Conservation (phyloP, 495 filamentous ascomycete species). For the Rusavskia elegans region DNA sequence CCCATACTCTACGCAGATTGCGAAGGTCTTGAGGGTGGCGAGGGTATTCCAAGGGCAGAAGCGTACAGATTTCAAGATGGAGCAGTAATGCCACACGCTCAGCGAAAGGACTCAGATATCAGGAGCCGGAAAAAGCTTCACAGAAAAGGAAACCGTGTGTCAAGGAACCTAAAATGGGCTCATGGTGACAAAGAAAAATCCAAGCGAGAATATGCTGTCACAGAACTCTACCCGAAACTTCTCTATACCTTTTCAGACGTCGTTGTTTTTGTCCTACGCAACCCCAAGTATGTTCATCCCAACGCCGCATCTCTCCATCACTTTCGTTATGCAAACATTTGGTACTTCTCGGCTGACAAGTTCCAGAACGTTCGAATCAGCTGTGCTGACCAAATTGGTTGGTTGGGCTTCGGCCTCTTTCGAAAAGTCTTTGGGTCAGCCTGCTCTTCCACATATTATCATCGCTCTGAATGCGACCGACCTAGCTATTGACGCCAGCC, state of each 20-base stretch:
- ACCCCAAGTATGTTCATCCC: slow-evolving; percentile 20
- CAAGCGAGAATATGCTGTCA: slow-evolving; percentile 15
- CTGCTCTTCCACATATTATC: slow-evolving; percentile 35
- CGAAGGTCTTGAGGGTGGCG: slow-evolving; percentile 21
- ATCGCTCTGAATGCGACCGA: slow-evolving; percentile 37
- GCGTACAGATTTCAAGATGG: neutral
- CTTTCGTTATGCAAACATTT: neutral
- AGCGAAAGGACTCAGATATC: neutral
- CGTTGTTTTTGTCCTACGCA: slow-evolving; percentile 33
- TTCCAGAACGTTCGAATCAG: slow-evolving; percentile 12
- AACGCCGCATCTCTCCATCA: too few relatives aligned
- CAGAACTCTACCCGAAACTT: slow-evolving; percentile 17
- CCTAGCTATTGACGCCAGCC: slow-evolving; percentile 21
- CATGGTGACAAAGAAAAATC: neutral
- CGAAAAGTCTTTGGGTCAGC: slow-evolving; percentile 39
- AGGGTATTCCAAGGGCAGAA: slow-evolving; percentile 4
- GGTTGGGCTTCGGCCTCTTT: slow-evolving; percentile 23
- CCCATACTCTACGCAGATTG: slow-evolving; percentile 43
- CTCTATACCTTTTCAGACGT: slow-evolving; percentile 37
- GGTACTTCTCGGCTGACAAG: neutral
- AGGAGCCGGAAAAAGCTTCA: neutral
- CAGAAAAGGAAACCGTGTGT: neutral
- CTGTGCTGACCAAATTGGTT: slow-evolving; percentile 19
- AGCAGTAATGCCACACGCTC: neutral
- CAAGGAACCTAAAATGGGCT: neutral